Evolutionary conservation across 768 basidiomycete species (phyloP).

Genomic region (Naganishia kalamii): DNA sequence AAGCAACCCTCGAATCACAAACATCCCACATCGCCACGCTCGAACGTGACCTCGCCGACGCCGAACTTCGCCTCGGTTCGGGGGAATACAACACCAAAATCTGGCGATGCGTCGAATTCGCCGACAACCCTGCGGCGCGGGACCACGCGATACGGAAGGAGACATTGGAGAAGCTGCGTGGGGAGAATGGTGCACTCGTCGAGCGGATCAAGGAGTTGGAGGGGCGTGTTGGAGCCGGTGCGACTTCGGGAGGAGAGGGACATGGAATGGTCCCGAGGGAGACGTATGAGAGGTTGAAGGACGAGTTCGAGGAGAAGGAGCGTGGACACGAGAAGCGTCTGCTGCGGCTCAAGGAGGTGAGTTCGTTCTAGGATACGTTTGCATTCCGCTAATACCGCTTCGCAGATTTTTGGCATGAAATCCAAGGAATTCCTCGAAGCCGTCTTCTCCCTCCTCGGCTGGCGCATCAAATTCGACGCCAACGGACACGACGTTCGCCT

Average conservation of each 20-base stretch:
- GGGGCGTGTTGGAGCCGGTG: constrained; percentile 32
- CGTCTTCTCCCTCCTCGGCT: constrained; percentile 79
- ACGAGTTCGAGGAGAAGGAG: constrained; percentile 65
- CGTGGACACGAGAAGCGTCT: constrained; percentile 72
- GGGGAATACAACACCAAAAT: constrained; percentile 42
- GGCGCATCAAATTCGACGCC: constrained; percentile 84
- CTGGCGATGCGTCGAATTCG: constrained; percentile 49
- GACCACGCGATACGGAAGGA: constrained; percentile 71
- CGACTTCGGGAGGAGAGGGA: background rate
- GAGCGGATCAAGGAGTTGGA: constrained; percentile 62
- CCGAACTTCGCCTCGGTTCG: constrained; percentile 38
- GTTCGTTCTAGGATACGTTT: too few species aligned
- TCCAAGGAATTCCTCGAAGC: constrained; percentile 86
- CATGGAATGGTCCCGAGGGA: constrained; percentile 63
- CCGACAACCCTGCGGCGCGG: constrained; percentile 73
- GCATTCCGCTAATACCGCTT: too few species aligned
- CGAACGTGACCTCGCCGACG: constrained; percentile 32
- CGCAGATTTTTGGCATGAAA: constrained; percentile 78
- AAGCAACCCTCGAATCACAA: background rate
- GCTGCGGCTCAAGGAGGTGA: constrained; percentile 69
- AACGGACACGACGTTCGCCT: constrained; percentile 77
- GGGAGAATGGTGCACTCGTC: constrained; percentile 78
- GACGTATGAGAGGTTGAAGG: constrained; percentile 66
- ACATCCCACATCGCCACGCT: background rate
- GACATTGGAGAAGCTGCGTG: constrained; percentile 66